Evolutionary conservation across 1,284 basidiomycete genomes (phyloP), one percentile per base, ranked within the genome.

Genomic region (Peniophora sp.): DNA sequence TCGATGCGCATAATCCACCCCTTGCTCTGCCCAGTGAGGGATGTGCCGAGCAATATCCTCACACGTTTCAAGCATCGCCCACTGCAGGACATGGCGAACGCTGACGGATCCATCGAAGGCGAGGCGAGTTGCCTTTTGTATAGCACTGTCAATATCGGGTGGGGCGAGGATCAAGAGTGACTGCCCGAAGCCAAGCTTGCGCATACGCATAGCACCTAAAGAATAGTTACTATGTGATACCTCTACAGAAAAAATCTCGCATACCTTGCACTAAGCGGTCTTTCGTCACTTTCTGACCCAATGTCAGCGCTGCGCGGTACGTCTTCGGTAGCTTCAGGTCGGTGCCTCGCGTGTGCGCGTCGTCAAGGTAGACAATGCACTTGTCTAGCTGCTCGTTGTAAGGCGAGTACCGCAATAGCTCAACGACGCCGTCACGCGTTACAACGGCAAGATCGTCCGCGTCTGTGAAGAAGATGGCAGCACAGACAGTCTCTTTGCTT

Each of bases 311-410:
- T 17, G 79, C 79, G 3, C 73, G 67, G 45, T 64, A 67, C 19
- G 65, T 53, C 1, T 17, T 45, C 0, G 79, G 78, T 32, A 81
- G 61, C 41, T 72, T 78, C 17, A 81, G 61, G 57, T 81, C 78
- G 0, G 77, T 80, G 3, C 79, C 79, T 24, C 79, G 63, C 0
- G 80, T 81, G 52, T 81, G 78, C 1, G 74, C 74, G 55, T 82
- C 79, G 43, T 81, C 79, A 0, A 82, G 69, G 52, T 82, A 81
- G 2, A 79, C 57, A 3, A 78, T 53, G 32, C 75, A 78, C 54
- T 67, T 63, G 16, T 71, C 66, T 0, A 80, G 60, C 50, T 69
- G 69, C 36, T 69, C 63, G 2, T 58, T 62, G 54, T 69, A 78
- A 0, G 69, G 66, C 2, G 78, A 81, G 3, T 70, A 66, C 3